Percentiles rank a stretch among this genome's conserved stretches.
Evolutionary conservation across 2,329 filamentous ascomycete species (phyloP).

Genomic region (Phaeomoniella chlamydospora): DNA sequence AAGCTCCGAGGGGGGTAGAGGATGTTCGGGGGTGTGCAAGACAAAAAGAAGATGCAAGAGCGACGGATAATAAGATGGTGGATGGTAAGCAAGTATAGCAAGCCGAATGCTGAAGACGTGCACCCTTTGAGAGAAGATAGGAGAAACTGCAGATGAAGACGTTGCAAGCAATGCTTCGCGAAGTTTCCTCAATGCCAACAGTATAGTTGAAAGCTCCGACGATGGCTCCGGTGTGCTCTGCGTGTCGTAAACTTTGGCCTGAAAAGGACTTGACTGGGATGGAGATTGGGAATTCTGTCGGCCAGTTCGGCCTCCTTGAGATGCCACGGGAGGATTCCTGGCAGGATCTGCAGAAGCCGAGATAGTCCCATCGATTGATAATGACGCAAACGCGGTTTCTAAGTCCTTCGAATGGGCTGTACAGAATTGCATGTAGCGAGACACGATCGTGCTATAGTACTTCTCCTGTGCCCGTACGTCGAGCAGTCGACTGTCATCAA

Average conservation of each 20-base stretch:
- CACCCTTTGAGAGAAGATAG: constrained; percentile 64
- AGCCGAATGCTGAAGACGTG: constrained; percentile 87
- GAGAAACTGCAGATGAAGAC: constrained; percentile 56
- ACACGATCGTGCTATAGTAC: constrained; percentile 77
- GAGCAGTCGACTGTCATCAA: constrained; percentile 40
- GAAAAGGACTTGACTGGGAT: constrained; percentile 6
- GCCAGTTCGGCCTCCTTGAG: neutral
- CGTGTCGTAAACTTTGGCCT: constrained; percentile 8
- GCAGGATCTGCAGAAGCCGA: constrained; percentile 22
- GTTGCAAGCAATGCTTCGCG: constrained; percentile 69
- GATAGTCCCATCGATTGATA: constrained; percentile 27
- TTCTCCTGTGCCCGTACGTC: constrained; percentile 66
- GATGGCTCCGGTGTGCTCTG: constrained; percentile 20
- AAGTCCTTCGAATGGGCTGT: constrained; percentile 60
- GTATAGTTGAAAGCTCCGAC: constrained; percentile 56
- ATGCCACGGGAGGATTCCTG: constrained; percentile 21
- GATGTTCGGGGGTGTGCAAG: constrained; percentile 50
- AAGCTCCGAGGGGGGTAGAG: constrained; percentile 57
- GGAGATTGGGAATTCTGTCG: constrained; percentile 6
- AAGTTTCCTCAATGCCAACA: constrained; percentile 79
- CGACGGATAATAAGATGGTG: constrained; percentile 81
- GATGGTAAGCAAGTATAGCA: constrained; percentile 65
- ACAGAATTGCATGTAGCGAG: constrained; percentile 83
- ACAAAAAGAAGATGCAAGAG: constrained; percentile 61
- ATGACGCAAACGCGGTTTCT: constrained; percentile 57